Base-by-base conservation (phyloP, 2,329 filamentous ascomycete species). In the Fusarium nodosum region DNA sequence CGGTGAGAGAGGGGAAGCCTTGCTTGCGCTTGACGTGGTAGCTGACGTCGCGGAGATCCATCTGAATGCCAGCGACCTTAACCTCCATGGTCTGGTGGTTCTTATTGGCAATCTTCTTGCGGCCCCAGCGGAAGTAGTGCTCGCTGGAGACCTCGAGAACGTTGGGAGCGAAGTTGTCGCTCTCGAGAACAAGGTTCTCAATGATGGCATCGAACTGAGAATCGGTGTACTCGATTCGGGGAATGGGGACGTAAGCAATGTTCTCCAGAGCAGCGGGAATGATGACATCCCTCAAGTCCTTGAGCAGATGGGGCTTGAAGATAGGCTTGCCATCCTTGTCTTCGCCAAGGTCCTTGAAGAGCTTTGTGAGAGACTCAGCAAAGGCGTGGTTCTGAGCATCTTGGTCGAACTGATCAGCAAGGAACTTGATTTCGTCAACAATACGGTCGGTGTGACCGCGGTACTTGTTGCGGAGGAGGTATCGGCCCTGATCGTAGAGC, bases 21-120 rank as follows among this genome's bases (percentile, higher is more conserved):
- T 94, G 84, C 88, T 99, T 98, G 82, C 91, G 93, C 84, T 96
- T 96, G 82, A 99, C 86, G 80, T 98, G 94, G 86, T 94, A 98
- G 79, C 92, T 93, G 67, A 99, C 93, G 76, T 97, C 93, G 69
- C 87, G 88, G 45, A 98, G 85, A 72, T 99, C 96, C 85, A 95
- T 94, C 84, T 99, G 96, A 41, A 99, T 87, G 55, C 96, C 95
- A 26, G 93, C 91, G 5, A 96, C 91, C 66, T 93, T 91, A 67
- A 98, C 85, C 84, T 96, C 93, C 3, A 86, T 85, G 79, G 90
- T 91, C 81, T 97, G 94, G 81, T 93, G 91, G 80, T 89, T 91
- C 84, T 91, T 93, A 85, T 87, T 97, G 74, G 87, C 84, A 74
- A 94, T 86, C 78, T 90, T 91, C 89, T 97, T 97, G 77, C 96